Evolutionary conservation across 495 filamentous ascomycete species (phyloP), one percentile per base, ranked within the genome.

Genomic region (Niebla homalea): DNA sequence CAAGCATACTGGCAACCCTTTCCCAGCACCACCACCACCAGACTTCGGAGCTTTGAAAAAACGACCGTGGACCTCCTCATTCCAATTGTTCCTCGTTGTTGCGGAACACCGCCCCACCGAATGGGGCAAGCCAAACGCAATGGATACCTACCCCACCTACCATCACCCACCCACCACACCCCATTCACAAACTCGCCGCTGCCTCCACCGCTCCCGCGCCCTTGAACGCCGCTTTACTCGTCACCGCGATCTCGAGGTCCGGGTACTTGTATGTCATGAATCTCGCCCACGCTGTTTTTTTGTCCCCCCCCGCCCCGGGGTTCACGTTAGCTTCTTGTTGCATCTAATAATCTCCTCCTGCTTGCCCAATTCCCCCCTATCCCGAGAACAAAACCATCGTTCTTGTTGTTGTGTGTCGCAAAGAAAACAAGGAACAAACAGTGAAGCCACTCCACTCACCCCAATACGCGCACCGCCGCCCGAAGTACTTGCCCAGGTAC

Each of bases 391-490:
- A 10, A 43, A 43, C 14, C n/a, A n/a, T n/a, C n/a, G n/a, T n/a
- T n/a, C n/a, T n/a, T n/a, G n/a, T n/a, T n/a, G n/a, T n/a, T n/a
- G n/a, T n/a, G n/a, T n/a, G n/a, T n/a, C n/a, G n/a, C n/a, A n/a
- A n/a, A 21, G 20, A 20, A 20, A 10, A 10, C 10, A 43, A 18
- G 41, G 20, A 21, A 43, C 10, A 21, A 21, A 20, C 10, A 46
- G 11, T 5, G n/a, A 32, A 7, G 20, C 50, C 29, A 21, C 19
- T 2, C 19, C 32, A 76, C 83, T 60, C 64, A 97, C 92, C 83
- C 88, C 88, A 96, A 67, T 96, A 97, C 46, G 92, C 92, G 70
- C 87, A 93, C 67, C 81, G 87, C 64, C 92, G 74, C 36, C 92
- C 92, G 57, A 96, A 71, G 65, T 87, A 96, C 64, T 95, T 97